Evolutionary conservation across 2,329 filamentous ascomycete genomes (phyloP), one percentile per base, ranked within the genome.

Genomic region (Dryadomyces quercus-mongolicae): DNA sequence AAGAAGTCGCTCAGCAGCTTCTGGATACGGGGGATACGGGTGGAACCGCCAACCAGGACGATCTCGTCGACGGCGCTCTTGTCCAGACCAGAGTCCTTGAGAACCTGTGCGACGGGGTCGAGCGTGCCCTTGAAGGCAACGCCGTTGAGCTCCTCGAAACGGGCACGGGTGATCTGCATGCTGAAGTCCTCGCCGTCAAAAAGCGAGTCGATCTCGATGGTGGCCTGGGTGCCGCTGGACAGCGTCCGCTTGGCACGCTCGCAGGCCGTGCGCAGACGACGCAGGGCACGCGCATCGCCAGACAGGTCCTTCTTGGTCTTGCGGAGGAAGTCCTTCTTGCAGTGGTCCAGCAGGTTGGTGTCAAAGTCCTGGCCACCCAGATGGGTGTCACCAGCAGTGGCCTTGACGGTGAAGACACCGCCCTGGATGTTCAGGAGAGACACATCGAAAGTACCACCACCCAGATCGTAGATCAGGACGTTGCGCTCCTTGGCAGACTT

Each of bases 361-460:
- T 97, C 93, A 70, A 97, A 97, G 69, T 96, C 92, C 70, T 93
- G 85, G 67, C 91, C 91, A 81, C 91, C 92, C 71, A 96, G 77
- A 71, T 96, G 91, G 67, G 90, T 96, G 68, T 98, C 92, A 83
- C 93, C 93, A 67, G 92, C 91, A 57, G 93, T 97, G 59, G 92
- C 91, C 84, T 94, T 95, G 72, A 97, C 93, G 61, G 92, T 95
- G 82, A 98, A 98, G 67, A 98, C 93, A 81, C 93, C 93, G 70
- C 92, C 91, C 77, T 97, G 90, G 71, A 98, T 97, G 81, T 95
- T 92, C 48, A 98, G 83, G 63, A 97, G 88, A 60, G 93, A 97
- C 31, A 98, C 93, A 96, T 98, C 93, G 76, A 98, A 98, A 72
- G 93, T 98, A 82, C 93, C 93, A 82, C 93, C 93, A 82, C 93